Conservation (phyloP, 306 rosid species). For the Ammopiptanthus mongolicus region DNA sequence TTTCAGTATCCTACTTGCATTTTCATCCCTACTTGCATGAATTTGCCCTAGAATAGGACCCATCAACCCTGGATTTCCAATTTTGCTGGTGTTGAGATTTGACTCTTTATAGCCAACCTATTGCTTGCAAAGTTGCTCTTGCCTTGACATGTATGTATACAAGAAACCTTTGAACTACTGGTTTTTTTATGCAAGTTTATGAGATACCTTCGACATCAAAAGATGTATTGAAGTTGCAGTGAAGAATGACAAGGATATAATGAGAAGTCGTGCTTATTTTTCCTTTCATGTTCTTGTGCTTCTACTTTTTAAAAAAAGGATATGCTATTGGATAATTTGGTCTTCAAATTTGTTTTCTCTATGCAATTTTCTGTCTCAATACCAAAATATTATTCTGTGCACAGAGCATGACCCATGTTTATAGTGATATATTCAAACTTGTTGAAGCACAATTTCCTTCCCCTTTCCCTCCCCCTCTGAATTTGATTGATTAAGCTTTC, state of each 20-base stretch:
- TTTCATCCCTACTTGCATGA: neutral
- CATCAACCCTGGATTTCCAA: neutral
- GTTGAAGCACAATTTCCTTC: neutral
- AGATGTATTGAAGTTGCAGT: constrained; percentile 7
- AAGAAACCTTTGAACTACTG: neutral
- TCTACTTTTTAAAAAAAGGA: neutral
- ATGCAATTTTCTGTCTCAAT: neutral
- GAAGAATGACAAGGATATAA: neutral
- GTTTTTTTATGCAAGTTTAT: neutral
- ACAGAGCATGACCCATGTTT: neutral
- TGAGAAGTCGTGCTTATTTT: neutral
- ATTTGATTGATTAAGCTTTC: constrained; percentile 37
- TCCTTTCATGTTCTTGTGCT: neutral
- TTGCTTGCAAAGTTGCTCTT: neutral
- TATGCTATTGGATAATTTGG: neutral
- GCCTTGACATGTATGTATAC: neutral
- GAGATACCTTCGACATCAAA: neutral
- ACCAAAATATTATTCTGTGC: neutral
- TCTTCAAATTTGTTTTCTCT: neutral
- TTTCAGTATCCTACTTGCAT: too few species aligned
- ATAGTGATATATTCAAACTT: constrained; percentile 22
- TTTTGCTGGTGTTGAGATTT: neutral
- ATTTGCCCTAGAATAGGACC: neutral
- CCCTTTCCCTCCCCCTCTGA: neutral
- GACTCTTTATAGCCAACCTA: neutral